These are phyloP conservation scores for Aspergillus sp. DNA, from an alignment of 2,329 filamentous ascomycete genomes.

Conservation along the genomic window DNA sequence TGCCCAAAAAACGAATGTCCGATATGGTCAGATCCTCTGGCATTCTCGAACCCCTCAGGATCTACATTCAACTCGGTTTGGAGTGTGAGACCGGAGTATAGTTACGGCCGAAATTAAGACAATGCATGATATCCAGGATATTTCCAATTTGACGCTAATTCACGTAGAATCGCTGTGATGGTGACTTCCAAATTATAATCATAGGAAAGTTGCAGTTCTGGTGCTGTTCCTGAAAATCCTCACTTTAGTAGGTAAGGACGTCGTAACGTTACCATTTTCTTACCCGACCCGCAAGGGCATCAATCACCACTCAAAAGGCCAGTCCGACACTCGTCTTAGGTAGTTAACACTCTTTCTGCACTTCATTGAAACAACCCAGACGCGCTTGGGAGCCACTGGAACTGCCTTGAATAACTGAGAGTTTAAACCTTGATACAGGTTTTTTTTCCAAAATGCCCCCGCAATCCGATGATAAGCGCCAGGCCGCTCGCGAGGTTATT, in stretches of 20 bases:
- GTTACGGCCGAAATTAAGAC: background rate
- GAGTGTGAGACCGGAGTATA: background rate
- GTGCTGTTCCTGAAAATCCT: no score
- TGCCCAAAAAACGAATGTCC: conserved; percentile 39
- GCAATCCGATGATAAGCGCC: conserved; percentile 47
- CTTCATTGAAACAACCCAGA: background rate
- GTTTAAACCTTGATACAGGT: background rate
- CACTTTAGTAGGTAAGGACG: background rate
- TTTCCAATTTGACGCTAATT: background rate
- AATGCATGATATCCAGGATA: background rate
- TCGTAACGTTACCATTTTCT: background rate
- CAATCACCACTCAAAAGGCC: background rate
- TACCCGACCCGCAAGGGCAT: background rate
- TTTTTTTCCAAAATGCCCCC: conserved; percentile 34
- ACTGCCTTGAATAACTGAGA: background rate
- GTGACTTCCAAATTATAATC: no score
- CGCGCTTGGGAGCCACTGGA: background rate
- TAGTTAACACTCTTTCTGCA: background rate
- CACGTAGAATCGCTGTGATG: background rate
- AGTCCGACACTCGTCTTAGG: no score
- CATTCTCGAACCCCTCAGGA: conserved; percentile 25
- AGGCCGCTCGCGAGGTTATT: conserved; percentile 51
- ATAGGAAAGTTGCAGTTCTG: no score
- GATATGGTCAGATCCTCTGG: conserved; percentile 27
- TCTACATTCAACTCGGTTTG: conserved; percentile 22